Evolutionary conservation across 2,329 filamentous ascomycete genomes (phyloP), one percentile per base, ranked within the genome.

Genomic region (Colletotrichum agaves): DNA sequence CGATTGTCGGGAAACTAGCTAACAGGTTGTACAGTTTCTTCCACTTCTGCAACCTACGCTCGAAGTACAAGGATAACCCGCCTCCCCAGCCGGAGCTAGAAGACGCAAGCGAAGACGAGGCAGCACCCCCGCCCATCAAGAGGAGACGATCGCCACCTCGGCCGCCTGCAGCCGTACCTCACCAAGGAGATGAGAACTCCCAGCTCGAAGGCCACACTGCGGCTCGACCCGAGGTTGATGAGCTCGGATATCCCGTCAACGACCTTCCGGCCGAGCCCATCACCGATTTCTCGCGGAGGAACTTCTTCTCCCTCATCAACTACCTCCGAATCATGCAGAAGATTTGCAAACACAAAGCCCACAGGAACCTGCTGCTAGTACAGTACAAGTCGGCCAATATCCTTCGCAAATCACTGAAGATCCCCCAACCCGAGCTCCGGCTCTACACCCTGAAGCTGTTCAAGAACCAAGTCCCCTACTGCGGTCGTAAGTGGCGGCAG

Each of bases 381-480:
- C 93, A 95, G 75, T 98, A 98, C 85, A 98, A 98, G 80, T 96
- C 92, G 53, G 94, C 91, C 64, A 93, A 93, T 67, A 97, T 98
- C 73, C 87, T 99, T 27, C 92, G 94, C 73, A 98, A 97, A 78
- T 91, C 92, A 5, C 88, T 99, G 15, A 95, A 96, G 73, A 91
- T 98, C 21, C 95, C 95, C 0, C 93, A 99, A 75, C 91, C 90
- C 2, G 88, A 93, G 74, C 85, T 99, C 44, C 90, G 96, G 5
- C 89, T 97, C 47, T 98, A 98, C 82, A 97, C 96, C 0, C 88
- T 99, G 73, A 99, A 99, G 80, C 87, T 99, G 0, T 98, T 98
- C 89, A 99, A 99, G 80, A 96, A 94, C 69, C 96, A 99, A 79
- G 96, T 99, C 4, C 96, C 96, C 1, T 99, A 97, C 83, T 98